These are phyloP conservation scores for Saraca asoca DNA, from an alignment of 331 rosid genomes.

Conservation along the genomic window DNA sequence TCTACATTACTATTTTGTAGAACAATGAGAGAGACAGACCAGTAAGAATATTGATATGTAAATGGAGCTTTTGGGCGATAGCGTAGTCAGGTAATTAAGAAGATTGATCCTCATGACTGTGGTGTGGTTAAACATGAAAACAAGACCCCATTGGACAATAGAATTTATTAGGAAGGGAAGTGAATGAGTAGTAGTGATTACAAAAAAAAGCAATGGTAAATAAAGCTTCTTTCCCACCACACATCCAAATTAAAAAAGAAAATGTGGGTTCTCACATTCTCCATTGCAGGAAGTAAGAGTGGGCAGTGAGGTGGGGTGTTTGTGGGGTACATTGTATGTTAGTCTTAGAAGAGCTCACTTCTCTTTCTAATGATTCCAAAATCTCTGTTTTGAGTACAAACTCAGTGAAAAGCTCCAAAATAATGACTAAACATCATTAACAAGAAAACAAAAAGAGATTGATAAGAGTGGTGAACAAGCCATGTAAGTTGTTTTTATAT, in stretches of 20 bases:
- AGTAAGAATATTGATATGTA: too few species aligned
- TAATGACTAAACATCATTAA: not conserved
- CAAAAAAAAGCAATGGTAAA: slow-evolving; percentile 11
- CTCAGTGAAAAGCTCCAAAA: slow-evolving; percentile 30
- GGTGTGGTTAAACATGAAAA: not conserved
- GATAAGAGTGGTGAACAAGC: slow-evolving; percentile 40
- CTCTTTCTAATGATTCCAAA: slow-evolving; percentile 27
- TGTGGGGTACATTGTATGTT: too few species aligned
- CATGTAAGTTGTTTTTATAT: slow-evolving; percentile 62
- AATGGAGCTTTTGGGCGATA: too few species aligned
- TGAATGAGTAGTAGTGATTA: slow-evolving; percentile 8
- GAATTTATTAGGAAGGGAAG: not conserved
- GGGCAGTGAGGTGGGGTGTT: too few species aligned
- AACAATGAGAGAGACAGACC: too few species aligned
- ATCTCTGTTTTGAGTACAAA: slow-evolving; percentile 31
- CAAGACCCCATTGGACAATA: not conserved
- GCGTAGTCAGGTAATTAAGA: too few species aligned
- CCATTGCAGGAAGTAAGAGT: not conserved
- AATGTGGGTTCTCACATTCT: slow-evolving; percentile 17
- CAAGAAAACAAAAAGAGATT: too few species aligned
- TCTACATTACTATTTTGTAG: too few species aligned
- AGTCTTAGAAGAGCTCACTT: not conserved
- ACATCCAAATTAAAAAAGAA: slow-evolving; percentile 12
- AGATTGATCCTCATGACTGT: too few species aligned
- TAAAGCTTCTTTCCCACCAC: not conserved